Conservation (phyloP, 805 yeast genomes). For the Torulaspora maleeae region DNA sequence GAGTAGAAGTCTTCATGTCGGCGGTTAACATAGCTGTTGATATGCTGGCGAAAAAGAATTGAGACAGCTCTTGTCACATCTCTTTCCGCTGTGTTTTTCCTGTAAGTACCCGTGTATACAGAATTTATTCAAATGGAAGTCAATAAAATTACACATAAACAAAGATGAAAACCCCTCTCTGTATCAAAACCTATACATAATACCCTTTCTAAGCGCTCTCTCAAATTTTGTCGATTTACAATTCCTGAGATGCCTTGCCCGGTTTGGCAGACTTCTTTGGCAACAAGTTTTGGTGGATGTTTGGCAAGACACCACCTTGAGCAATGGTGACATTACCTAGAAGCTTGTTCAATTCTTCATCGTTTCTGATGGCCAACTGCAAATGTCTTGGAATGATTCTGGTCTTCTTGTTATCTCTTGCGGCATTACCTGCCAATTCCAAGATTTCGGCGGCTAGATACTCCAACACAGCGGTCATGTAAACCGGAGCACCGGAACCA, state of each 20-base stretch:
- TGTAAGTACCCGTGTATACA: neutral
- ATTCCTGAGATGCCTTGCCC: conserved; percentile 57
- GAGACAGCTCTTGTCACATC: neutral
- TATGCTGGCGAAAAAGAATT: conserved; percentile 37
- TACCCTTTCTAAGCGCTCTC: conserved; percentile 4
- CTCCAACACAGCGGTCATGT: conserved; percentile 90
- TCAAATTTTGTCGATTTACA: conserved; percentile 33
- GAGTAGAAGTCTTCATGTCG: conserved; percentile 87
- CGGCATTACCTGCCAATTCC: conserved; percentile 96
- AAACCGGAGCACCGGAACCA: conserved; percentile 97
- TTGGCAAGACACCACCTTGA: conserved; percentile 97
- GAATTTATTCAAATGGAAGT: conserved; percentile 2
- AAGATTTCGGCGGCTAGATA: conserved; percentile 93
- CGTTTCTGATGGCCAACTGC: conserved; percentile 95
- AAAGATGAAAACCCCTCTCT: conserved; percentile 4
- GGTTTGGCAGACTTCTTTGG: conserved; percentile 61
- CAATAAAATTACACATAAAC: conserved; percentile 5
- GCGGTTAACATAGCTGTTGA: conserved; percentile 72
- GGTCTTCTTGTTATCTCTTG: conserved; percentile 96
- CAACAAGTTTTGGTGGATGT: conserved; percentile 84
- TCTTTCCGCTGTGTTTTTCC: neutral
- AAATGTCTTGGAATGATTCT: conserved; percentile 97
- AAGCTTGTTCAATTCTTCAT: conserved; percentile 92
- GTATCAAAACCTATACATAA: conserved; percentile 7
- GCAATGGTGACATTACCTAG: conserved; percentile 89